Conservation (phyloP, 345 rosid species). For the Salix udensis region DNA sequence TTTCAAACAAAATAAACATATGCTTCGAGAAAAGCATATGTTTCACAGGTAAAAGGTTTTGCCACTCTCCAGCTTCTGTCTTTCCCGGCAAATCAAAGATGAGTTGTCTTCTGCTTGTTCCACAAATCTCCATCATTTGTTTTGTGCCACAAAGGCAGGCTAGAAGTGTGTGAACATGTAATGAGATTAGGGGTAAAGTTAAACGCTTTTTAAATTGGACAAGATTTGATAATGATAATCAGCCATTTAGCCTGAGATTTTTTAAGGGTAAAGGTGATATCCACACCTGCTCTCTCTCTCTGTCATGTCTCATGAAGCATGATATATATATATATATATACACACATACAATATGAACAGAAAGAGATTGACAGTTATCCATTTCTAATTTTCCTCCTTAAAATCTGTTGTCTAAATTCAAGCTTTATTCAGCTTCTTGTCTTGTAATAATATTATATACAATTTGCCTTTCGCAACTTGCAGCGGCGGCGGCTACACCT, state of each 20-base stretch:
- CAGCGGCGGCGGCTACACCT: constrained; percentile 21
- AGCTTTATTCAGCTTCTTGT: constrained; percentile 39
- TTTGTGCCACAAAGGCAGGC: neutral
- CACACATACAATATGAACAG: neutral
- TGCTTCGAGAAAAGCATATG: neutral
- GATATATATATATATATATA: neutral
- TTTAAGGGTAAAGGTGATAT: neutral
- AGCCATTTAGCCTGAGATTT: neutral
- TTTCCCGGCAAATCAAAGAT: neutral
- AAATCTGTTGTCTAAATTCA: constrained; percentile 23
- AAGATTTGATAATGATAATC: neutral
- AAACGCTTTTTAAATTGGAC: neutral
- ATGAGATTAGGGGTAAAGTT: neutral
- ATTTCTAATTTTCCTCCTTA: constrained; percentile 3
- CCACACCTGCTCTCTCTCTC: neutral
- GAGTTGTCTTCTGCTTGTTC: neutral
- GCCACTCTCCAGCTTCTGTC: neutral
- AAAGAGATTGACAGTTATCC: constrained; percentile 20
- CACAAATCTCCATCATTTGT: neutral
- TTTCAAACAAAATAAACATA: neutral
- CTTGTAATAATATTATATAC: constrained; percentile 36
- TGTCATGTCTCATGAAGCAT: neutral
- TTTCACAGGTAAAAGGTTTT: neutral
- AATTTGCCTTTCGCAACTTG: constrained; percentile 42
- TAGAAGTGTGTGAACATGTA: neutral